Conservation (phyloP, 2,329 filamentous ascomycete genomes). For the Chrysoporthe puriensis region DNA sequence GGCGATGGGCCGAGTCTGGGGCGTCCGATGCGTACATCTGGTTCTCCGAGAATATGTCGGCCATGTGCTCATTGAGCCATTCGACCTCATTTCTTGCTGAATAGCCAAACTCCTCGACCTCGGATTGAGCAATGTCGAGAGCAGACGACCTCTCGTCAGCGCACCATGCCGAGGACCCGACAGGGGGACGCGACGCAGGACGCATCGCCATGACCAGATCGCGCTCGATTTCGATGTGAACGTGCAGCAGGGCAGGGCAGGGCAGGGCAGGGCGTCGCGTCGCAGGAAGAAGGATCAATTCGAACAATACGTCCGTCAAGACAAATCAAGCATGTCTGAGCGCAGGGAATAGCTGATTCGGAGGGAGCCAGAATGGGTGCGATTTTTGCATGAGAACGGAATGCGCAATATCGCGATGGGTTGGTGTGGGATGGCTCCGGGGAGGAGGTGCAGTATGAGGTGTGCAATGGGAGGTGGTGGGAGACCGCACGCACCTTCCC, state of each 20-base stretch:
- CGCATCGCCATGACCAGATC: slow-evolving; percentile 47
- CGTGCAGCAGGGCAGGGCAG: background rate
- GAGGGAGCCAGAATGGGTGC: background rate
- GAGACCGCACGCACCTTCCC: slow-evolving; percentile 8
- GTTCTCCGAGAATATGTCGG: slow-evolving; percentile 84
- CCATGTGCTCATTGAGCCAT: slow-evolving; percentile 99
- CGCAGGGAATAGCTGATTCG: background rate
- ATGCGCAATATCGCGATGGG: background rate
- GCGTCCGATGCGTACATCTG: slow-evolving; percentile 69
- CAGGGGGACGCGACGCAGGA: slow-evolving; percentile 60
- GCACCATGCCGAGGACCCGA: slow-evolving; percentile 86
- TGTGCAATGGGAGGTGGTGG: background rate
- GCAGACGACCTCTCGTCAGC: slow-evolving; percentile 81
- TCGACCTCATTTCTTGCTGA: slow-evolving; percentile 92
- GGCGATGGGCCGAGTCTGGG: slow-evolving; percentile 1
- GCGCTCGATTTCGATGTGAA: slow-evolving; percentile 6
- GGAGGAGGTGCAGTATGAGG: slow-evolving; percentile 7
- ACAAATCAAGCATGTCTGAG: slow-evolving; percentile 24
- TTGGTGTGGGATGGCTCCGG: background rate
- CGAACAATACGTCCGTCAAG: slow-evolving; percentile 3
- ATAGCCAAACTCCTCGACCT: slow-evolving; percentile 91
- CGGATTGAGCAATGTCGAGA: slow-evolving; percentile 73
- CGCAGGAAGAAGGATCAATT: slow-evolving; percentile 7
- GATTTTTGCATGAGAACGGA: slow-evolving; percentile 9
- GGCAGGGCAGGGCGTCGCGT: background rate